Base-by-base conservation (phyloP, 371 early-diverging fungal genomes). In the Lichtheimia corymbifera region DNA sequence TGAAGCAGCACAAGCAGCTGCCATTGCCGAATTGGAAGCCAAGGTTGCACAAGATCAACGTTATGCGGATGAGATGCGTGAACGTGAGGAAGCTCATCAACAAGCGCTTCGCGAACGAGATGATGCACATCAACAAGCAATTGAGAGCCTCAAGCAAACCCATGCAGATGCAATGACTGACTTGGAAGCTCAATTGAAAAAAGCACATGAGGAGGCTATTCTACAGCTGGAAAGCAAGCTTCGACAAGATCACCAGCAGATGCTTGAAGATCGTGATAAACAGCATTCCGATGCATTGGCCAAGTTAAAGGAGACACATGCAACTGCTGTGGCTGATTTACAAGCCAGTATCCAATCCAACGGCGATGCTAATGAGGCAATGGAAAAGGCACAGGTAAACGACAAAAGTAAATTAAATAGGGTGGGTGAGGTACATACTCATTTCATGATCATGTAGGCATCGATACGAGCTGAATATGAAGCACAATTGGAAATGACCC, bases 161-260 rank as follows among this genome's bases (percentile, higher is more conserved):
- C 66, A 66, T 24, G 61, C 61, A 1, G 58, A 30, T 17, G 58
- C 58, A 11, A n/a, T 66, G 14, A 61, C 61, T 9, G 62, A 66
- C 17, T 25, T 66, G 35, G 53, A 66, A 61, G 50, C 51, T 50
- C 58, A 66, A 44, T 52, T 41, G 18, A 50, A 50, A 20, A 40
- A 30, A 14, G 45, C 66, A 15, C 66, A 66, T 30, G 61, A 56
- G 1, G 61, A 50, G 25, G 58, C 61, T 14, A 15, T 66, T 5
- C 58, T 58, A 15, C 58, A 66, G 17, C 20, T 66, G 24, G 53
- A 66, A 57, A 30, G 41, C 58, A 61, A 66, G 18, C 53, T 47
- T 18, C 35, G 35, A 35, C 35, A 35, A 35, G 47, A 47, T 47
- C 18, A 18, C 12, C 47, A 18, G 18, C 17, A 24, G 1, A 17